phyloP scores from a whole-genome alignment of 495 filamentous ascomycete species.

The Talaromyces trachyspermus region DNA sequence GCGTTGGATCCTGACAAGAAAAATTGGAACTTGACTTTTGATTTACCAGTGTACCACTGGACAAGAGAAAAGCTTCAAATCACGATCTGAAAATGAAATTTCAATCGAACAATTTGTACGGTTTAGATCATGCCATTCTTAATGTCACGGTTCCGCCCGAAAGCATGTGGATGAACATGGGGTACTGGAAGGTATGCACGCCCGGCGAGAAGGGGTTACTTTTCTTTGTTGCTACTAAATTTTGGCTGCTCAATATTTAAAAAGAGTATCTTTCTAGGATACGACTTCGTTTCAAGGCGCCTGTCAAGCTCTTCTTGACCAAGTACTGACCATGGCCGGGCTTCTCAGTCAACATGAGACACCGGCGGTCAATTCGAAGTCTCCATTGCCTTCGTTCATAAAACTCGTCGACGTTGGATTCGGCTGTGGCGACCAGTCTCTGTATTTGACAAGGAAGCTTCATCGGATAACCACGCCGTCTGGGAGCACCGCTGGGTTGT shows the following conservation, averaged over 20 bases:
- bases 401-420: conserved; percentile 40
- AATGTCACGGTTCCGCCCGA: conserved; percentile 23
- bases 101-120: conserved; percentile 22
- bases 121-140: conserved; percentile 29
- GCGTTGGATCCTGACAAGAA: too few species aligned
- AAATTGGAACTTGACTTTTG: too few species aligned
- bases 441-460: conserved; percentile 18
- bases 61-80: too few species aligned
- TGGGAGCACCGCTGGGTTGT: neutral
- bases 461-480: neutral
- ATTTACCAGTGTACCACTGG: too few species aligned
- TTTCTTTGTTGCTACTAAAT: neutral
- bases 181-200: conserved; percentile 27
- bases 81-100: too few species aligned
- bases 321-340: conserved; percentile 30
- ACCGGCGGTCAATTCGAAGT: neutral
- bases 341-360: conserved; percentile 14
- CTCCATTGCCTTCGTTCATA: conserved; percentile 2
- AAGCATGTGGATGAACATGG: conserved; percentile 38
- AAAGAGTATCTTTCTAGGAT: conserved; percentile 11
- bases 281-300: conserved; percentile 30
- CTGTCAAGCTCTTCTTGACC: conserved; percentile 31
- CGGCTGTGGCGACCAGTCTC: conserved; percentile 43
- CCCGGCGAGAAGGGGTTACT: neutral
- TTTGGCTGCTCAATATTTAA: neutral